phyloP scores from a whole-genome alignment of 2,329 filamentous ascomycete species.

The Malbranchea zuffiana region DNA sequence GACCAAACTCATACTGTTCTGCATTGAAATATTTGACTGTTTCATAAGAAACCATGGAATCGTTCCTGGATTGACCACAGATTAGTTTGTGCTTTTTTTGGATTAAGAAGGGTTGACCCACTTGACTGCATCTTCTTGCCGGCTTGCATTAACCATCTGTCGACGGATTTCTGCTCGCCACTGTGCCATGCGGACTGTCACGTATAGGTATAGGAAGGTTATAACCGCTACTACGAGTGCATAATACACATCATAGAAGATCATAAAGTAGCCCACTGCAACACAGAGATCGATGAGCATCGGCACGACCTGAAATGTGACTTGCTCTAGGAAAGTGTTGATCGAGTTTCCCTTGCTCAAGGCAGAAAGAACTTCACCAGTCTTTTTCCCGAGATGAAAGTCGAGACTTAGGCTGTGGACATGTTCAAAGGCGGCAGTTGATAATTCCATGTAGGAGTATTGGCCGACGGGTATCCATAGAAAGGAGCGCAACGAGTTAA shows the following conservation, averaged over 20 bases:
- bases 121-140: slow-evolving; percentile 94
- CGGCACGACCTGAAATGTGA: slow-evolving; percentile 89
- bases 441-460: slow-evolving; percentile 89
- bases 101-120: slow-evolving; percentile 27
- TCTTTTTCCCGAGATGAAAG: slow-evolving; percentile 93
- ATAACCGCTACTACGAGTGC: slow-evolving; percentile 80
- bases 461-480: slow-evolving; percentile 96
- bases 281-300: slow-evolving; percentile 86
- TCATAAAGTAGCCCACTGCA: slow-evolving; percentile 69
- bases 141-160: slow-evolving; percentile 87
- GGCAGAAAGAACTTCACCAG: slow-evolving; percentile 88
- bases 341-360: slow-evolving; percentile 93
- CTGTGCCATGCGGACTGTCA: slow-evolving; percentile 91
- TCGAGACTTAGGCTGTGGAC: slow-evolving; percentile 91
- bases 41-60: slow-evolving; percentile 98
- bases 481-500: slow-evolving; percentile 70
- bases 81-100: slow-evolving; percentile 3
- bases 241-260: slow-evolving; percentile 76
- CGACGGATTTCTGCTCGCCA: slow-evolving; percentile 83
- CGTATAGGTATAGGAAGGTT: slow-evolving; percentile 91
- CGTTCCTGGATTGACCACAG: slow-evolving; percentile 47
- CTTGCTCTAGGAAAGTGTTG: slow-evolving; percentile 90
- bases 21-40: slow-evolving; percentile 87
- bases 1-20: slow-evolving; percentile 64
- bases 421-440: slow-evolving; percentile 92